These are phyloP conservation scores for Skeletonema costatum DNA, from an alignment of 108 stramenopile genomes.

Conservation along the genomic window DNA sequence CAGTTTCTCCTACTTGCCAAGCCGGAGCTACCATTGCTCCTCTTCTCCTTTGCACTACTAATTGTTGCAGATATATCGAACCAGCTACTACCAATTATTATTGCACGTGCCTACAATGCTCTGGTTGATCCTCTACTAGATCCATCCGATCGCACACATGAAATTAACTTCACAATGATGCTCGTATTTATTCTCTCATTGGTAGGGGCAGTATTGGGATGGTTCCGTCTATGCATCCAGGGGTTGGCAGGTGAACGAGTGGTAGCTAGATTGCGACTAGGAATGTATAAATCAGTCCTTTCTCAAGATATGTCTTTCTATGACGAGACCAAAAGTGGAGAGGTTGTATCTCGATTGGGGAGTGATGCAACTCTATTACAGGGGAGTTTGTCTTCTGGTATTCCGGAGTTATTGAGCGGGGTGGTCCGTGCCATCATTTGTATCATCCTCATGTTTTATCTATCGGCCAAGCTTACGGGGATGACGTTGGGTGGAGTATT, in stretches of 20 bases:
- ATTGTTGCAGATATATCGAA: constrained; percentile 41
- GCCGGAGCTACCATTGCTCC: constrained; percentile 37
- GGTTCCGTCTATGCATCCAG: constrained; percentile 50
- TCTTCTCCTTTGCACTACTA: constrained; percentile 42
- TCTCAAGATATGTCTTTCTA: constrained; percentile 86
- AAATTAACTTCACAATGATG: constrained; percentile 52
- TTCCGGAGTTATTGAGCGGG: constrained; percentile 62
- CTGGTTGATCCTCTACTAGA: constrained; percentile 41
- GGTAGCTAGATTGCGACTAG: constrained; percentile 67
- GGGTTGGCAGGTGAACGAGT: constrained; percentile 70
- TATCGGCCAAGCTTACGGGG: constrained; percentile 62
- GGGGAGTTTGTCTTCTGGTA: constrained; percentile 44
- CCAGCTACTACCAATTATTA: constrained; percentile 41
- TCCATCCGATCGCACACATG: constrained; percentile 21
- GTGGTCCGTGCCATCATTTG: constrained; percentile 48
- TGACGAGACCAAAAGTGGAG: constrained; percentile 79
- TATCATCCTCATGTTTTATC: constrained; percentile 71
- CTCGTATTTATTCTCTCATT: constrained; percentile 33
- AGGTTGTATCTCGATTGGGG: constrained; percentile 70
- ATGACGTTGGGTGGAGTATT: constrained; percentile 60
- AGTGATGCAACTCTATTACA: constrained; percentile 76
- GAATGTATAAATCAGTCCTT: constrained; percentile 61
- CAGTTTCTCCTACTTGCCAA: constrained; percentile 13
- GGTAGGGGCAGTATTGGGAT: constrained; percentile 44
- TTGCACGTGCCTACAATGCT: constrained; percentile 58